A percentile compares a stretch with the other conserved stretches of the same genome.
These are phyloP conservation scores for Lotmaria passim DNA, from an alignment of 208 protist genomes.

Conservation along the genomic window DNA sequence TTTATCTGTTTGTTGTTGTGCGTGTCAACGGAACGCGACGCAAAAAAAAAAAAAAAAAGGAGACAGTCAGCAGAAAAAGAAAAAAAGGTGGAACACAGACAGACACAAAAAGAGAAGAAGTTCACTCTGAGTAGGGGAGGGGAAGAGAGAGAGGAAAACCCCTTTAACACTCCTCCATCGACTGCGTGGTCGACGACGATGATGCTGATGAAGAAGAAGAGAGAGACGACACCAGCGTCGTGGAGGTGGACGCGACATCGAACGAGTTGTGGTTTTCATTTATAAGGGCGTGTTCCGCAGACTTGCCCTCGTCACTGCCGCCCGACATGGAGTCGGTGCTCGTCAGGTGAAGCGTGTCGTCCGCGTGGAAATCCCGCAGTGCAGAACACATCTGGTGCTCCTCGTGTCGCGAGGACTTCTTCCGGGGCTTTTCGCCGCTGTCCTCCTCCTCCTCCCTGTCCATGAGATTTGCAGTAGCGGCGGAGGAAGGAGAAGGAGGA, in stretches of 20 bases:
- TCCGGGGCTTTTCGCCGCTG: not conserved
- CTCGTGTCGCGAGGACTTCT: too few species aligned
- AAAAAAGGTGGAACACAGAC: not conserved
- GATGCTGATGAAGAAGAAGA: not conserved
- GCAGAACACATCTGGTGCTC: too few species aligned
- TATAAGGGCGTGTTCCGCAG: not conserved
- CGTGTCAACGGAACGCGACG: too few species aligned
- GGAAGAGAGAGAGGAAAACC: not conserved
- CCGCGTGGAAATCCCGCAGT: not conserved
- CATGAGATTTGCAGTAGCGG: not conserved
- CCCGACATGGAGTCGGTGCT: conserved; percentile 6
- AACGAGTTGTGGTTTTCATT: too few species aligned
- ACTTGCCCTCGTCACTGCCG: not conserved
- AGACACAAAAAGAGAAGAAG: not conserved
- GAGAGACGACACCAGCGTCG: not conserved
- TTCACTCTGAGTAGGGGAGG: too few species aligned
- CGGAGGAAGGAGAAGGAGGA: not conserved
- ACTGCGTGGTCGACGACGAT: too few species aligned
- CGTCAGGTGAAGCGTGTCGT: not conserved
- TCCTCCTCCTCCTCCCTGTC: not conserved
- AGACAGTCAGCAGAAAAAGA: too few species aligned
- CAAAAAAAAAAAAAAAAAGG: too few species aligned
- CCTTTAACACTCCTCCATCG: not conserved
- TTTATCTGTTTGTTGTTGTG: too few species aligned
- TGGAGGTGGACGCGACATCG: conserved; percentile 4